Percentiles rank a stretch among this genome's conserved stretches.
Evolutionary conservation across 2,329 filamentous ascomycete genomes (phyloP).

Genomic region (Talaromyces verruculosus): DNA sequence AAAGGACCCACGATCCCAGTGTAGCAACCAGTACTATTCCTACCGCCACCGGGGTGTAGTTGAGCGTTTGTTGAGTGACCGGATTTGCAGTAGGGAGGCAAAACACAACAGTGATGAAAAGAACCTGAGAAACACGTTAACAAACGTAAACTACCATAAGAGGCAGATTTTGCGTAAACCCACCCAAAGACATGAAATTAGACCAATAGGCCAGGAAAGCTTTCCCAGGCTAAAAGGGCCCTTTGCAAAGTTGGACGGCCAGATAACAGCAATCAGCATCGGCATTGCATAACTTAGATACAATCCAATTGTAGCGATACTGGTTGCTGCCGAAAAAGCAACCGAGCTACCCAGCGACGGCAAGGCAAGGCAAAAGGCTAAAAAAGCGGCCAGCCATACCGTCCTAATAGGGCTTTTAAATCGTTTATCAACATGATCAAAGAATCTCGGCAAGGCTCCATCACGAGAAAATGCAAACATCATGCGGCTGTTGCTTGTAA

Average conservation of each 20-base stretch:
- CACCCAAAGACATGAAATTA: slow-evolving; percentile 14
- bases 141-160: background rate
- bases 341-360: slow-evolving; percentile 18
- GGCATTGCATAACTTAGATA: slow-evolving; percentile 18
- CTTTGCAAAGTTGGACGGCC: slow-evolving; percentile 16
- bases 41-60: slow-evolving; percentile 19
- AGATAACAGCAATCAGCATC: slow-evolving; percentile 14
- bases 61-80: slow-evolving; percentile 17
- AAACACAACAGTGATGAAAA: slow-evolving; percentile 17
- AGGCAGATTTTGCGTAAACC: background rate
- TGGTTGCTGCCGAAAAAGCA: slow-evolving; percentile 18
- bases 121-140: slow-evolving; percentile 5
- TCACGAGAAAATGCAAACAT: slow-evolving; percentile 20
- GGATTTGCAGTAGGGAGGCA: slow-evolving; percentile 17
- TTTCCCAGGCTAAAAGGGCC: slow-evolving; percentile 16
- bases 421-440: slow-evolving; percentile 17
- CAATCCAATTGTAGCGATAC: slow-evolving; percentile 19
- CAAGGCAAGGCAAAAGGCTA: slow-evolving; percentile 15
- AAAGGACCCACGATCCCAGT: slow-evolving; percentile 11
- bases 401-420: slow-evolving; percentile 12
- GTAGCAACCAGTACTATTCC: slow-evolving; percentile 15
- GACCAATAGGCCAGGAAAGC: slow-evolving; percentile 12
- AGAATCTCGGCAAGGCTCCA: slow-evolving; percentile 15
- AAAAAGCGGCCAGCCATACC: slow-evolving; percentile 15
- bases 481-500: slow-evolving; percentile 20